Evolutionary conservation across 805 yeast genomes (phyloP).

Genomic region (Saitoella complicata): DNA sequence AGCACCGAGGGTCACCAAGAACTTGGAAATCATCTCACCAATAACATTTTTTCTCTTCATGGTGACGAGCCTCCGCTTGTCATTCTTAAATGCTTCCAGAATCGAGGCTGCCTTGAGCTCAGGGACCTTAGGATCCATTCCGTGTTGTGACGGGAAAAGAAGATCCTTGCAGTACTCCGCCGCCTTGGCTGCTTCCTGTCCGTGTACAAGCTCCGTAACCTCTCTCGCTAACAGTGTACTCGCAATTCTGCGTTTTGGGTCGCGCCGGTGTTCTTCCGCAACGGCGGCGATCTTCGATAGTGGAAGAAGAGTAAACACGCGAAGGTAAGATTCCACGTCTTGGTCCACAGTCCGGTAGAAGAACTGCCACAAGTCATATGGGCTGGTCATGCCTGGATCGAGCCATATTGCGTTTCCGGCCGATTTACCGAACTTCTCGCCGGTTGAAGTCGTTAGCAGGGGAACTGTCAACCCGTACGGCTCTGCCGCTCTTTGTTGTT

Average conservation of each 20-base stretch:
- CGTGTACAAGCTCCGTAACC: conserved; percentile 76
- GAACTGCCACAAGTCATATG: conserved; percentile 73
- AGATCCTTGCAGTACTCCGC: conserved; percentile 26
- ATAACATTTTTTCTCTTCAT: too few relatives aligned
- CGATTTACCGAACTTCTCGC: conserved; percentile 90
- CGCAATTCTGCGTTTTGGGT: conserved; percentile 51
- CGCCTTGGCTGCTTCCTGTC: conserved; percentile 53
- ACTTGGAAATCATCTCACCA: too few relatives aligned
- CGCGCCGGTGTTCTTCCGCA: conserved; percentile 33
- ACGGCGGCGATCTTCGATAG: conserved; percentile 37
- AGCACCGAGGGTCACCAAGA: too few relatives aligned
- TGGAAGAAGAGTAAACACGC: conserved; percentile 68
- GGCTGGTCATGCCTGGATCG: conserved; percentile 53
- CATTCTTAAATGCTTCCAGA: conserved; percentile 27
- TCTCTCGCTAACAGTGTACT: conserved; percentile 69
- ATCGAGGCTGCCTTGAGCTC: conserved; percentile 27
- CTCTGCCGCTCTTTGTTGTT: conserved; percentile 15
- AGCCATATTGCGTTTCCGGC: conserved; percentile 94
- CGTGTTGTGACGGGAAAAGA: too few relatives aligned
- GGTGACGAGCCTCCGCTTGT: too few relatives aligned
- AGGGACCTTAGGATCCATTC: too few relatives aligned
- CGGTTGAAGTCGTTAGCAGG: conserved; percentile 67
- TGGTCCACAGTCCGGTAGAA: conserved; percentile 66
- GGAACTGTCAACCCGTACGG: conserved; percentile 81
- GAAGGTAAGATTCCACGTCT: conserved; percentile 54